phyloP scores from a whole-genome alignment of 768 basidiomycete species.

The Leccinum aurantiacum region DNA sequence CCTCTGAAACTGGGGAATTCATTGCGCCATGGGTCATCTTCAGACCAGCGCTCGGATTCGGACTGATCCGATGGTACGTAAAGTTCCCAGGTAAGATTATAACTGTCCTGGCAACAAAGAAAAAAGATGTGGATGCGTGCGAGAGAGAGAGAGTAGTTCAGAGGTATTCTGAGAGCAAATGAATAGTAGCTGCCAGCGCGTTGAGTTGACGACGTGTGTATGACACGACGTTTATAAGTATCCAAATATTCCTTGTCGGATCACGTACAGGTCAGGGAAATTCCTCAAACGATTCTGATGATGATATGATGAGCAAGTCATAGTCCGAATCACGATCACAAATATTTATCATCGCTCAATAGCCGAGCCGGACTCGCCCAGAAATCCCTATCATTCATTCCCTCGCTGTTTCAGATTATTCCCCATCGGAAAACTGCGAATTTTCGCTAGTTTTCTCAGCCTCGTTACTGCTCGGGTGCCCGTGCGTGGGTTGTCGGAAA shows the following conservation, averaged over 20 bases:
- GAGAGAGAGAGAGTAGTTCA: neutral
- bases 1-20: neutral
- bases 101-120: neutral
- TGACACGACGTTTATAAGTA: neutral
- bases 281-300: neutral
- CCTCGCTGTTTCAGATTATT: neutral
- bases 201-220: neutral
- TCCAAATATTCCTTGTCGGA: neutral
- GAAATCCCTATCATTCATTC: neutral
- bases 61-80: neutral
- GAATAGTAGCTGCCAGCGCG: neutral
- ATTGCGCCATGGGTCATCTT: neutral
- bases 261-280: slow-evolving; percentile 1
- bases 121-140: neutral
- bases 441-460: slow-evolving; percentile 6
- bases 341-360: neutral
- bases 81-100: neutral
- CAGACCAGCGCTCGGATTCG: neutral
- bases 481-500: neutral
- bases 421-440: neutral
- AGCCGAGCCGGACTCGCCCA: neutral
- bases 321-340: neutral
- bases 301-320: neutral
- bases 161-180: neutral
- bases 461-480: neutral